Evolutionary conservation across 495 filamentous ascomycete species (phyloP).

Genomic region (Neurospora sp.): DNA sequence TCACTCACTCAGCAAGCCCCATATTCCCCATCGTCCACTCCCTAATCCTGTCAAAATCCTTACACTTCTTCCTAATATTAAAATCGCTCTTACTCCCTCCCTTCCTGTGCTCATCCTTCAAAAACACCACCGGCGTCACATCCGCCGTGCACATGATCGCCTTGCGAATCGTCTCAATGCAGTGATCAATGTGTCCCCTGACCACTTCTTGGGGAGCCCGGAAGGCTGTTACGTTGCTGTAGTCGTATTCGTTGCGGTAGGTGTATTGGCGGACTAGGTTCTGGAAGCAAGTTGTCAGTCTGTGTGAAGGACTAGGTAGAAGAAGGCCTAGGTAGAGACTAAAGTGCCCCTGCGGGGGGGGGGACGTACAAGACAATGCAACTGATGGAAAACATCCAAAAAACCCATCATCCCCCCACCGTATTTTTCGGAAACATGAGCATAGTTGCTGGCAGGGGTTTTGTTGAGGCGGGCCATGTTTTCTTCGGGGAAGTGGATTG

Average conservation of each 20-base stretch:
- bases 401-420: not conserved
- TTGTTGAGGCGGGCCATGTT: not conserved
- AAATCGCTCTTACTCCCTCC: not conserved
- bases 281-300: too few species aligned
- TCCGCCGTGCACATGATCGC: slow-evolving; percentile 2
- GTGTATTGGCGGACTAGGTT: not conserved
- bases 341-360: too few species aligned
- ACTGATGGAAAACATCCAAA: not conserved
- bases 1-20: too few species aligned
- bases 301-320: too few species aligned
- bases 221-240: slow-evolving; percentile 1
- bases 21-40: too few species aligned
- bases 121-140: not conserved
- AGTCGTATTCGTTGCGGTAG: not conserved
- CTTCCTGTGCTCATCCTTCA: not conserved
- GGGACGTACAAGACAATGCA: not conserved
- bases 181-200: slow-evolving; percentile 1
- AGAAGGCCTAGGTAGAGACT: too few species aligned
- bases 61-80: too few species aligned
- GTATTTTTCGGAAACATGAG: not conserved
- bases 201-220: not conserved
- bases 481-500: not conserved
- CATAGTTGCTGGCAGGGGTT: not conserved
- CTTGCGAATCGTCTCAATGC: not conserved
- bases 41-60: too few species aligned